A percentile compares a stretch with the other conserved stretches of the same genome.
phyloP scores from a whole-genome alignment of 2,329 filamentous ascomycete species.

The Fusarium sterilihyphosum region DNA sequence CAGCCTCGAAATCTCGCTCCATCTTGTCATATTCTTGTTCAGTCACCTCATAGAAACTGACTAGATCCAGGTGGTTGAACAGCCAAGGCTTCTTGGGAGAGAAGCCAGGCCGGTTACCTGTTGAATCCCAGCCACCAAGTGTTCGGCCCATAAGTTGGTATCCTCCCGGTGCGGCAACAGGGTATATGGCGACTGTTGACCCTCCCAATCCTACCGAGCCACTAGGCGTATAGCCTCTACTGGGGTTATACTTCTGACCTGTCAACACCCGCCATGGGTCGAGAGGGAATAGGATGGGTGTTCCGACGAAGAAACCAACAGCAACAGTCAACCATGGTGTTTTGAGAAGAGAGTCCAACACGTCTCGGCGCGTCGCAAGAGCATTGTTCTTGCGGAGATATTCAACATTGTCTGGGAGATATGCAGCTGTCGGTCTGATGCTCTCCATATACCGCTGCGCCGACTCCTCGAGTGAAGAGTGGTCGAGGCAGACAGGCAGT shows the following conservation, averaged over 20 bases:
- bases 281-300: slow-evolving; percentile 46
- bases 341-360: slow-evolving; percentile 47
- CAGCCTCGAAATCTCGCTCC: slow-evolving; percentile 43
- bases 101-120: slow-evolving; percentile 46
- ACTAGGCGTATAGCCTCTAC: not conserved
- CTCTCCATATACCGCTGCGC: not conserved
- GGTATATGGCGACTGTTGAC: slow-evolving; percentile 49
- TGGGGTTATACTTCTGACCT: not conserved
- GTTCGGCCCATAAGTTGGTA: slow-evolving; percentile 50
- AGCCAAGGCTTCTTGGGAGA: slow-evolving; percentile 37
- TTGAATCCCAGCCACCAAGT: slow-evolving; percentile 49
- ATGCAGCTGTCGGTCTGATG: not conserved
- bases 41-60: slow-evolving; percentile 47
- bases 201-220: slow-evolving; percentile 21
- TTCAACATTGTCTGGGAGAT: not conserved
- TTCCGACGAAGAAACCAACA: slow-evolving; percentile 51
- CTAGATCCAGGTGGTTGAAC: not conserved
- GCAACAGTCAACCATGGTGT: slow-evolving; percentile 46
- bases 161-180: slow-evolving; percentile 51
- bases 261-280: slow-evolving; percentile 48
- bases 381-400: not conserved
- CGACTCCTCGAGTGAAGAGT: not conserved
- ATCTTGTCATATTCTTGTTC: slow-evolving; percentile 46
- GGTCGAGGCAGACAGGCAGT: not conserved
- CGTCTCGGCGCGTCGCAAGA: slow-evolving; percentile 39